These are phyloP conservation scores for Kwoniella sp. DNA, from an alignment of 768 basidiomycete species.

Conservation along the genomic window DNA sequence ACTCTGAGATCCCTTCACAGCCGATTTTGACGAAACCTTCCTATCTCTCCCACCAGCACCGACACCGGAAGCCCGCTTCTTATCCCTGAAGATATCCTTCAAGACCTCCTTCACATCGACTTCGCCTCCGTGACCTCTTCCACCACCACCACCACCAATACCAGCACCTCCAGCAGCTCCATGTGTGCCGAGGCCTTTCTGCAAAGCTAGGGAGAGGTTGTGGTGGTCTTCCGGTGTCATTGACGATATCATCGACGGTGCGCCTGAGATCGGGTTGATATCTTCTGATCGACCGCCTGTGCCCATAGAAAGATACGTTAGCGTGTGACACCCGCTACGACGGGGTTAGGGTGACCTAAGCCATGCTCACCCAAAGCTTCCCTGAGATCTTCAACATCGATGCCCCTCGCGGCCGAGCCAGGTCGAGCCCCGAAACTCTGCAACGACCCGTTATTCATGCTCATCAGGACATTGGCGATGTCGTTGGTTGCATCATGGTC, in stretches of 20 bases:
- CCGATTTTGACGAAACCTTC: neutral
- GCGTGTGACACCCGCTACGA: neutral
- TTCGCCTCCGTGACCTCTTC: neutral
- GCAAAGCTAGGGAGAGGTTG: neutral
- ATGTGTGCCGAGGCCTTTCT: conserved; percentile 6
- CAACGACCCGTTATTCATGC: conserved; percentile 84
- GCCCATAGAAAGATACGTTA: neutral
- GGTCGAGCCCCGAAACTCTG: conserved; percentile 75
- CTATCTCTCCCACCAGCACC: neutral
- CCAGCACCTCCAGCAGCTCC: neutral
- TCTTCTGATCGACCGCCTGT: conserved; percentile 23
- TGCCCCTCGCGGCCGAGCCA: conserved; percentile 62
- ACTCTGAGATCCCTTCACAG: neutral
- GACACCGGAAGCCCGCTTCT: conserved; percentile 24
- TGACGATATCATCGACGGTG: conserved; percentile 31
- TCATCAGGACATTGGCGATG: conserved; percentile 65
- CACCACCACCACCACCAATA: neutral
- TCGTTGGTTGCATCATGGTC: conserved; percentile 36
- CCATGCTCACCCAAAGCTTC: conserved; percentile 66
- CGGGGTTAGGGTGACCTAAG: neutral
- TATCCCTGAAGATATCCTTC: conserved; percentile 54
- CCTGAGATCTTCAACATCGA: conserved; percentile 83
- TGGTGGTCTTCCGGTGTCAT: conserved; percentile 16
- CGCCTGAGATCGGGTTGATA: conserved; percentile 19
- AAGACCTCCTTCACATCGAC: conserved; percentile 48